Base-by-base conservation (phyloP, 177 flowering plant genomes). In the Telopea speciosissima region DNA sequence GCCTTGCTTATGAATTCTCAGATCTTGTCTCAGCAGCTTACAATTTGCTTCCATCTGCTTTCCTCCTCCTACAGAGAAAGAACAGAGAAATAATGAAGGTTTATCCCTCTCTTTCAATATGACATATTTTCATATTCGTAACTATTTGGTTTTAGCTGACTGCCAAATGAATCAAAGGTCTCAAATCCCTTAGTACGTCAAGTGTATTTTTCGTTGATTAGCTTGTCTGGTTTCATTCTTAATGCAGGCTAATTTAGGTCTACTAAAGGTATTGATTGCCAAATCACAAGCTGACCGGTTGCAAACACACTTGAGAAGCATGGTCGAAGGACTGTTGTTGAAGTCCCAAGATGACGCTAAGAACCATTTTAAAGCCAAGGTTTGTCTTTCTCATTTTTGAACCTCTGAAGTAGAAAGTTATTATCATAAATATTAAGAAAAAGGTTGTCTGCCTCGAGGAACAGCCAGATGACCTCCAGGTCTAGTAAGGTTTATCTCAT, bases 351-450 rank as follows among this genome's bases (percentile, higher is more conserved):
- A 86, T 81, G 82, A 78, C 69, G 80, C 87, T 54, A 93, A 82
- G 78, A 93, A 84, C 68, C 95, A 88, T 61, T 96, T 96, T 73
- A 90, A 91, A 84, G 88, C 98, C 42, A 96, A 96, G 96, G 99
- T 96, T 70, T 70, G 75, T 69, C 21, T 66, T 66, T 49, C 23
- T 67, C 8, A 21, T 5, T 61, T 28, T 19, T 58, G 61, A 19
- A 58, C 61, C 1, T 58, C 24, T 58, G 58, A 52, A 52, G n/a
- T 10, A 36, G 8, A 0, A 36, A 36, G 40, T 36, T 36, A 36
- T 36, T 36, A 8, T 36, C 40, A 36, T 36, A 1, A 36, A 8
- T 36, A 36, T 5, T 36, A 36, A 8, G 40, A 36, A 2, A 36
- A 36, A 36, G 40, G 40, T 36, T 36, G 40, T 8, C 40, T 8